phyloP scores from a whole-genome alignment of 1,284 basidiomycete species.

The Trichosporon sp. region DNA sequence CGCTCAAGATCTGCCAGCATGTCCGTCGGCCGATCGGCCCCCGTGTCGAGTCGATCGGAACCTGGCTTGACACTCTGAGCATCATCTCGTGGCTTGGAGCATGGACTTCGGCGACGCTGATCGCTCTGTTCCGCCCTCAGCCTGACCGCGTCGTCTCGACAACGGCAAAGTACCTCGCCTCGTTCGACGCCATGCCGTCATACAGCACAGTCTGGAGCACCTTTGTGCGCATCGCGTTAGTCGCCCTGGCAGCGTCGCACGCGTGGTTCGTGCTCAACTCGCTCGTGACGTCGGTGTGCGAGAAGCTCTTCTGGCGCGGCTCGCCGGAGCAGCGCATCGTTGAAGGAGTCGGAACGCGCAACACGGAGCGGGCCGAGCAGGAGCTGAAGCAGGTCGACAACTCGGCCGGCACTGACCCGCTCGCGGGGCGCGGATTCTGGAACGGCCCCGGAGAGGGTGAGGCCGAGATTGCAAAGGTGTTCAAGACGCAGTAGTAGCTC shows the following conservation, averaged over 20 bases:
- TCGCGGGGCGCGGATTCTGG: constrained; percentile 29
- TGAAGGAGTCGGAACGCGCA: not conserved
- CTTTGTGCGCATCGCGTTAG: constrained; percentile 61
- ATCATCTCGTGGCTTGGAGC: constrained; percentile 82
- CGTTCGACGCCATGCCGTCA: constrained; percentile 28
- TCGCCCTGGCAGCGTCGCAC: constrained; percentile 73
- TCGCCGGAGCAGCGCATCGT: constrained; percentile 55
- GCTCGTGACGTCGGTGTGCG: constrained; percentile 64
- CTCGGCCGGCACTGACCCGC: not conserved
- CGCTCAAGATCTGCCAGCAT: constrained; percentile 88
- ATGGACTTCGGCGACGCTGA: constrained; percentile 75
- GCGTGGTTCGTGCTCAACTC: constrained; percentile 65
- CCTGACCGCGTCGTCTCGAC: constrained; percentile 1
- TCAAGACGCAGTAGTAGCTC: constrained; percentile 30
- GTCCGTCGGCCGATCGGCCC: constrained; percentile 75
- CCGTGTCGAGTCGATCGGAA: constrained; percentile 84
- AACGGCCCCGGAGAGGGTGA: constrained; percentile 40
- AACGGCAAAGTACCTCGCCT: constrained; percentile 29
- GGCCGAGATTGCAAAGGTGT: constrained; percentile 30
- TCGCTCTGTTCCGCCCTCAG: constrained; percentile 67
- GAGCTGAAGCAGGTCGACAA: constrained; percentile 10
- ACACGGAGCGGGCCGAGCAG: not conserved
- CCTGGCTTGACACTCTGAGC: constrained; percentile 85
- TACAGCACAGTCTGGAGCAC: constrained; percentile 32
- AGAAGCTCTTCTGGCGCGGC: constrained; percentile 66